phyloP scores from a whole-genome alignment of 2,329 filamentous ascomycete genomes.

The Botrytis fabae region DNA sequence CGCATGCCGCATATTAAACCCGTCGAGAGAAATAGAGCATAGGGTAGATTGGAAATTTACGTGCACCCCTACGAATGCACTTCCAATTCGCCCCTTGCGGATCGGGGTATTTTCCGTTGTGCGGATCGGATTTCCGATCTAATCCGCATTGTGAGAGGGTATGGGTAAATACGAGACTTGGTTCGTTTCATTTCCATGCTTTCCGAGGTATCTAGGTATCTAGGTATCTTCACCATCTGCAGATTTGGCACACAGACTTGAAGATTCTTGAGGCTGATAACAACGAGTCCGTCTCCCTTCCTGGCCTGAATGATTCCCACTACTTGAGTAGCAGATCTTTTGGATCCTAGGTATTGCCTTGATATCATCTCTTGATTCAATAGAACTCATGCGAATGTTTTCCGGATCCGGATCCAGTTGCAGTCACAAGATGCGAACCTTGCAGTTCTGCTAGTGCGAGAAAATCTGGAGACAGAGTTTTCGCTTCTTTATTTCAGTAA shows the following conservation, averaged over 20 bases:
- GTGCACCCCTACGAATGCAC: background rate
- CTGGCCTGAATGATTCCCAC: background rate
- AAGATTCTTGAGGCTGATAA: background rate
- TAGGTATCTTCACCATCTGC: background rate
- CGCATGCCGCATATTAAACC: background rate
- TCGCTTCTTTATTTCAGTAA: background rate
- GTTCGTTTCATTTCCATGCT: background rate
- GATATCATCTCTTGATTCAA: background rate
- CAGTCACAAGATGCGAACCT: background rate
- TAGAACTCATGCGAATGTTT: background rate
- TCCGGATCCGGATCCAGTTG: background rate
- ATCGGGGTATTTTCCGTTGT: background rate
- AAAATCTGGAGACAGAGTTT: constrained; percentile 18
- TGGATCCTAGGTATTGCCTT: background rate
- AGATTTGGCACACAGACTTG: background rate
- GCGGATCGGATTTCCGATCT: background rate
- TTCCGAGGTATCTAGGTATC: background rate
- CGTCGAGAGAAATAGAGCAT: background rate
- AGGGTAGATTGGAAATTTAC: background rate
- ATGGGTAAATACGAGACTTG: background rate
- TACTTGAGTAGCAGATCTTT: background rate
- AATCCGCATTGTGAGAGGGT: background rate
- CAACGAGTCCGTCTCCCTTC: background rate
- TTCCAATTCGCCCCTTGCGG: background rate
- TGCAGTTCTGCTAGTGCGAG: background rate